Percentiles rank a stretch among this genome's conserved stretches.
Conservation (phyloP, 805 yeast species). For the Starmerella stellata region DNA sequence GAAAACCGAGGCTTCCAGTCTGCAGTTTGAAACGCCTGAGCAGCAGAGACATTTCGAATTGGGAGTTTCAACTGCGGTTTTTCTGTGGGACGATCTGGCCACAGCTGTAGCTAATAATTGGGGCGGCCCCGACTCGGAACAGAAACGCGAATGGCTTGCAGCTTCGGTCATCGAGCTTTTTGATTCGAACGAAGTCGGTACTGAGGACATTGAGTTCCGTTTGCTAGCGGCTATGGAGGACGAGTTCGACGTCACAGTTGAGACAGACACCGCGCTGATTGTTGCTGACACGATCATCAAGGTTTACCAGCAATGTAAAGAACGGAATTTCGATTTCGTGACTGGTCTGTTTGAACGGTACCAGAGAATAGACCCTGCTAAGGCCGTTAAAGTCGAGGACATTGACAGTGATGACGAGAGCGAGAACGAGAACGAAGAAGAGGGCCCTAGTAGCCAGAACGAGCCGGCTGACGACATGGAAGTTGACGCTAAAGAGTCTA, state of each 20-base stretch:
- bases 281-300: conserved; percentile 51
- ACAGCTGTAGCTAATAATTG: conserved; percentile 82
- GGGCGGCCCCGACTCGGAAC: conserved; percentile 89
- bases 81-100: conserved; percentile 72
- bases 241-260: conserved; percentile 77
- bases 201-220: conserved; percentile 66
- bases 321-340: conserved; percentile 35
- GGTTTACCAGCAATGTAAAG: conserved; percentile 45
- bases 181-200: conserved; percentile 44
- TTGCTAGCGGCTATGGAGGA: conserved; percentile 80
- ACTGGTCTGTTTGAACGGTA: conserved; percentile 44
- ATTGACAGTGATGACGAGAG: conserved; percentile 31
- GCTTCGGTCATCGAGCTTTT: conserved; percentile 69
- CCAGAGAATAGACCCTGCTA: conserved; percentile 26
- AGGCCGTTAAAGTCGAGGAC: conserved; percentile 30
- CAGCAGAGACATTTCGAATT: conserved; percentile 77
- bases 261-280: conserved; percentile 69
- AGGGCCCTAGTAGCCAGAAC: conserved; percentile 20
- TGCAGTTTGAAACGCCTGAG: conserved; percentile 29
- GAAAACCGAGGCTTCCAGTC: conserved; percentile 10
- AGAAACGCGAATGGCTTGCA: conserved; percentile 88
- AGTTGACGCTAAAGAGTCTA: conserved; percentile 21
- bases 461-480: conserved; percentile 28
- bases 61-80: conserved; percentile 81
- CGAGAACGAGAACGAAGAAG: conserved; percentile 30